Evolutionary conservation across 192 early-diverging fungal species (phyloP).

Genomic region (Coemansia sp.): DNA sequence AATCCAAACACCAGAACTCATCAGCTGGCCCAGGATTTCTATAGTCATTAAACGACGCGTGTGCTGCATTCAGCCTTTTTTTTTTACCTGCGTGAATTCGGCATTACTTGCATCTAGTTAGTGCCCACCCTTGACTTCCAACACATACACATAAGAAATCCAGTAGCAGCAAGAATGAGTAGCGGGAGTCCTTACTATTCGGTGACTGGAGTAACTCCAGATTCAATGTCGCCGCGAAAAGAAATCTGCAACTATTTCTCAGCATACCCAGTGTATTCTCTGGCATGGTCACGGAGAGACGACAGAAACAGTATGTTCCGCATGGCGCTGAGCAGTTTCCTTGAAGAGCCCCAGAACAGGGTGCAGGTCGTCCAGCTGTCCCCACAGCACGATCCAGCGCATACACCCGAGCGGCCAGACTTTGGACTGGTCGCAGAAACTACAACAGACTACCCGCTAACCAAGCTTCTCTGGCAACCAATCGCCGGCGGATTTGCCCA

Average conservation of each 20-base stretch:
- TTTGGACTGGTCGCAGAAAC: constrained; percentile 75
- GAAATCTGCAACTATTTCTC: constrained; percentile 83
- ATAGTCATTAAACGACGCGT: background rate
- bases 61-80: background rate
- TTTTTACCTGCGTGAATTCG: background rate
- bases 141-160: too few relatives aligned
- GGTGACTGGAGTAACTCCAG: constrained; percentile 22
- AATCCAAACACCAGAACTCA: too few relatives aligned
- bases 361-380: constrained; percentile 49
- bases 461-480: constrained; percentile 89
- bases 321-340: constrained; percentile 79
- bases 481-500: constrained; percentile 43
- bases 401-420: constrained; percentile 56
- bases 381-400: constrained; percentile 48
- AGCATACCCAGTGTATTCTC: constrained; percentile 82
- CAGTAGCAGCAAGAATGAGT: constrained; percentile 51
- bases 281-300: constrained; percentile 76
- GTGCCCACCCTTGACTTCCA: background rate
- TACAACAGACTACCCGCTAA: constrained; percentile 84
- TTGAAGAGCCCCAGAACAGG: constrained; percentile 70
- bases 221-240: constrained; percentile 57
- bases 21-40: background rate
- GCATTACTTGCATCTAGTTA: background rate
- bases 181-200: constrained; percentile 46
- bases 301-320: constrained; percentile 62